Conservation (phyloP, 768 basidiomycete genomes). For the Ephemerocybe angulata region DNA sequence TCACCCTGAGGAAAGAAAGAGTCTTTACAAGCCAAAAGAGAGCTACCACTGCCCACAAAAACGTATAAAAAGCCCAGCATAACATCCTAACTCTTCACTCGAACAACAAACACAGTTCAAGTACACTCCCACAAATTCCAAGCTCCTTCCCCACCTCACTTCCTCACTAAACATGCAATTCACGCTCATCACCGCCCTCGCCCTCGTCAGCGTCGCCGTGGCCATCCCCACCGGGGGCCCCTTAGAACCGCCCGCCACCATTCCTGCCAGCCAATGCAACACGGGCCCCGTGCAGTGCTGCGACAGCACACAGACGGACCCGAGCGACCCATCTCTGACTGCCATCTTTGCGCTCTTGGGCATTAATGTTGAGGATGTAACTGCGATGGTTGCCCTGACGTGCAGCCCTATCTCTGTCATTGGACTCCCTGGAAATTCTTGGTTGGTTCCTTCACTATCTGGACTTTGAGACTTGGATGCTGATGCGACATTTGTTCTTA, state of each 20-base stretch:
- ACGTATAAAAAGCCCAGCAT: too few species aligned
- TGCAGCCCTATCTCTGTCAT: constrained; percentile 27
- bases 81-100: too few species aligned
- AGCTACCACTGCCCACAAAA: too few species aligned
- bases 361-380: constrained; percentile 19
- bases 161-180: constrained; percentile 1
- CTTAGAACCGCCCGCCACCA: neutral
- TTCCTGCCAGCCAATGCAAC: constrained; percentile 1
- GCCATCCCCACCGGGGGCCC: neutral
- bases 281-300: constrained; percentile 4
- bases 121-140: too few species aligned
- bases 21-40: too few species aligned
- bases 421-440: constrained; percentile 19
- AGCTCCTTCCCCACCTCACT: neutral
- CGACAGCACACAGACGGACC: constrained; percentile 5
- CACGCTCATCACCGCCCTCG: neutral
- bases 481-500: constrained; percentile 2
- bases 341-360: constrained; percentile 22
- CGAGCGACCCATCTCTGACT: neutral
- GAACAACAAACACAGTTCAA: too few species aligned
- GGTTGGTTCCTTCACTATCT: constrained; percentile 19
- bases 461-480: constrained; percentile 16
- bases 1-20: too few species aligned
- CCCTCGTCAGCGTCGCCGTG: neutral
- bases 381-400: constrained; percentile 22